These are phyloP conservation scores for Saccharomyces hybrid DNA, from an alignment of 1,139 yeast species.

Conservation along the genomic window DNA sequence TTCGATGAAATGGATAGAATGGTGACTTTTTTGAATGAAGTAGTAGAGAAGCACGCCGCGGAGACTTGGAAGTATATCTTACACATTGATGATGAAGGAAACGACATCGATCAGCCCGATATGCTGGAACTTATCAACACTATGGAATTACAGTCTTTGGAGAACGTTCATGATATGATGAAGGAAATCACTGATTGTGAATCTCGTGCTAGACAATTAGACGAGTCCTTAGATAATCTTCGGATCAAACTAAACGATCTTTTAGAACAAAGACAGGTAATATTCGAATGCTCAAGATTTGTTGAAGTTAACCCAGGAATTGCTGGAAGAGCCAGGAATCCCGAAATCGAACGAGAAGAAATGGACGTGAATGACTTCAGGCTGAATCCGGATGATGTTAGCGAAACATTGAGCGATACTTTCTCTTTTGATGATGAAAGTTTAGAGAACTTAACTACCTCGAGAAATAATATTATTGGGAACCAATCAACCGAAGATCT, in stretches of 20 bases:
- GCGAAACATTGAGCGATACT: constrained; percentile 23
- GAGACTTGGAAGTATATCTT: constrained; percentile 34
- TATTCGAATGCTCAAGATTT: constrained; percentile 38
- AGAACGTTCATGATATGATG: constrained; percentile 39
- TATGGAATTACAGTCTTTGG: constrained; percentile 26
- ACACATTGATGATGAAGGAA: constrained; percentile 24
- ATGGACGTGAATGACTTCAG: constrained; percentile 23
- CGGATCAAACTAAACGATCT: constrained; percentile 32
- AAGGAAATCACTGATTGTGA: constrained; percentile 37
- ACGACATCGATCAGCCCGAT: constrained; percentile 10
- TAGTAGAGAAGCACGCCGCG: constrained; percentile 35
- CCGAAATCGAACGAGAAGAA: constrained; percentile 10
- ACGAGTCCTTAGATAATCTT: constrained; percentile 37
- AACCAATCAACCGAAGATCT: constrained; percentile 6
- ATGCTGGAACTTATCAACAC: constrained; percentile 3
- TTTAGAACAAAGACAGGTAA: constrained; percentile 45
- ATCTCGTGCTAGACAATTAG: constrained; percentile 38
- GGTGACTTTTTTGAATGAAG: constrained; percentile 41
- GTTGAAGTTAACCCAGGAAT: constrained; percentile 32
- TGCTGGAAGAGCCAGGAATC: constrained; percentile 20
- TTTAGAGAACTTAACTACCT: constrained; percentile 12
- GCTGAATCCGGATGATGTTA: constrained; percentile 16
- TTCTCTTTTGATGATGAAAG: constrained; percentile 21
- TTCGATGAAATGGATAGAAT: constrained; percentile 65
- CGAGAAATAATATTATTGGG: constrained; percentile 8